Evolutionary conservation across 257 asterid species (phyloP).

Genomic region (Parsonsia alboflavescens): DNA sequence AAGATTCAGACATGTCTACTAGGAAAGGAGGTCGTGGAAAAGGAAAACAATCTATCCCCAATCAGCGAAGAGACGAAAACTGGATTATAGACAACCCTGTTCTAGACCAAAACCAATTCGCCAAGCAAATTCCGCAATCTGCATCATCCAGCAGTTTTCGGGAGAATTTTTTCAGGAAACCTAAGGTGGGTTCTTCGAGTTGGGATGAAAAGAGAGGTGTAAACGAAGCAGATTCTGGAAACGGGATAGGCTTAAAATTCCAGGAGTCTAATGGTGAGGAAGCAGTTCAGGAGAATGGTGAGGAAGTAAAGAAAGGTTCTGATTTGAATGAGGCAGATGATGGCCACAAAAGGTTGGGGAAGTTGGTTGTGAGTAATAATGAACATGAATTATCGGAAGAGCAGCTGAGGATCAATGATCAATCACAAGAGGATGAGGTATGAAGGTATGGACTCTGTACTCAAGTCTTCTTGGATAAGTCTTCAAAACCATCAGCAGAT

Average conservation of each 20-base stretch:
- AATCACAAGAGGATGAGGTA: conserved; percentile 90
- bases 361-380: conserved; percentile 38
- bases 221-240: conserved; percentile 20
- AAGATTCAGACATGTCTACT: conserved; percentile 7
- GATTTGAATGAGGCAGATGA: conserved; percentile 29
- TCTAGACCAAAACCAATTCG: background rate
- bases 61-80: conserved; percentile 5
- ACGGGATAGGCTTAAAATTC: conserved; percentile 17
- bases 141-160: background rate
- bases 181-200: conserved; percentile 13
- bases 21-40: conserved; percentile 15
- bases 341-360: conserved; percentile 38
- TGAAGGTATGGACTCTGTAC: too few relatives aligned
- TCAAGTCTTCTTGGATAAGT: background rate
- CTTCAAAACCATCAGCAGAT: background rate
- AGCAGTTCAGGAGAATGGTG: conserved; percentile 9
- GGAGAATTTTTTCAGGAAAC: conserved; percentile 19
- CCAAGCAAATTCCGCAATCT: background rate
- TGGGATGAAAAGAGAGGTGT: conserved; percentile 4
- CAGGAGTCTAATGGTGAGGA: conserved; percentile 11
- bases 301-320: conserved; percentile 11
- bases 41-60: background rate
- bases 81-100: background rate
- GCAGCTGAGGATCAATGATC: conserved; percentile 48
- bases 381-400: conserved; percentile 53